Conservation (phyloP, 345 rosid genomes). For the Citrus australasica region DNA sequence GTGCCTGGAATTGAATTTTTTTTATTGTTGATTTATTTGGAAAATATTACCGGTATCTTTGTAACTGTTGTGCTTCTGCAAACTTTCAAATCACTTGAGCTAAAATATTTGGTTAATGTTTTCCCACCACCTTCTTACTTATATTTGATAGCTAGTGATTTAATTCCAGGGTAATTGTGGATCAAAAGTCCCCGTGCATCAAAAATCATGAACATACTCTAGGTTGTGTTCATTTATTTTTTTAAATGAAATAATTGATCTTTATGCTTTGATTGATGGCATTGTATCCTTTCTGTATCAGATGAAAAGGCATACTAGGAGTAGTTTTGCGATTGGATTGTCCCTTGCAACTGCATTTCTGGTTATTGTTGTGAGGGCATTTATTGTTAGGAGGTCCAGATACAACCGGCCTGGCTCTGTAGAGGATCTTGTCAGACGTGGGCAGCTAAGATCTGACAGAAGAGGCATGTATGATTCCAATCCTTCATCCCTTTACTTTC, state of each 20-base stretch:
- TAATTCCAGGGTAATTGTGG: too few species aligned
- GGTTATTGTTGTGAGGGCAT: conserved; percentile 44
- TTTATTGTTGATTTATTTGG: background rate
- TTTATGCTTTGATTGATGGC: background rate
- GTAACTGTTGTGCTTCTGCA: too few species aligned
- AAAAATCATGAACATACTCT: too few species aligned
- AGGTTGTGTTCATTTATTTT: background rate
- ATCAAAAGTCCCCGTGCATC: too few species aligned
- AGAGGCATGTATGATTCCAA: conserved; percentile 94
- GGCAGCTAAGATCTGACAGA: conserved; percentile 95
- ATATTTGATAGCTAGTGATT: too few species aligned
- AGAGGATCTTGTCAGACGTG: conserved; percentile 95
- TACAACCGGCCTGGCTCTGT: conserved; percentile 60
- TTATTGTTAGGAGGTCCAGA: conserved; percentile 43
- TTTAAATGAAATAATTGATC: background rate
- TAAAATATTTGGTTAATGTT: too few species aligned
- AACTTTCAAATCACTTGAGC: too few species aligned
- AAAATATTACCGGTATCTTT: too few species aligned
- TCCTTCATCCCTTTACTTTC: conserved; percentile 13
- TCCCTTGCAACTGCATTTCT: conserved; percentile 53
- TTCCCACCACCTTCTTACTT: too few species aligned
- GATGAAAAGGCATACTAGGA: conserved; percentile 41
- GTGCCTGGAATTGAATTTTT: background rate
- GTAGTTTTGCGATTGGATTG: conserved; percentile 39
- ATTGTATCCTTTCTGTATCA: conserved; percentile 20